These are phyloP conservation scores for Pichia scutulata DNA, from an alignment of 805 yeast genomes.

Conservation along the genomic window DNA sequence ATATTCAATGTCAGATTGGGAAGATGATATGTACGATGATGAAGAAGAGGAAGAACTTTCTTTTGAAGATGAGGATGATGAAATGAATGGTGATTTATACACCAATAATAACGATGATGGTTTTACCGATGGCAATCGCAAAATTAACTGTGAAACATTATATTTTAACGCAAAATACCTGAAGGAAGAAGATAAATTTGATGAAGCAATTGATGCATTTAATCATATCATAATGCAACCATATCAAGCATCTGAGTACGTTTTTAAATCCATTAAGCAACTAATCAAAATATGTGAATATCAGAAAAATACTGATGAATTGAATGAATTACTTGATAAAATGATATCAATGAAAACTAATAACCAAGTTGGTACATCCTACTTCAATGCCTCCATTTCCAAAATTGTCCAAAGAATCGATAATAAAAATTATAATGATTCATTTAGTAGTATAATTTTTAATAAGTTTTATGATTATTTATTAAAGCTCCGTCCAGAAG, in stretches of 20 bases:
- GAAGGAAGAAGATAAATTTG: constrained; percentile 25
- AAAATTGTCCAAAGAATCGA: constrained; percentile 26
- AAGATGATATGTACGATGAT: constrained; percentile 31
- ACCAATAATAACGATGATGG: constrained; percentile 11
- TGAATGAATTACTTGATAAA: constrained; percentile 12
- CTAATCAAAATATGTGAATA: constrained; percentile 24
- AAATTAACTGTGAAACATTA: constrained; percentile 19
- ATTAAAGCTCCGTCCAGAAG: background rate
- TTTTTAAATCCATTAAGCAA: constrained; percentile 29
- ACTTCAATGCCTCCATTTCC: constrained; percentile 26
- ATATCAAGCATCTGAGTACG: constrained; percentile 13
- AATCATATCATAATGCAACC: constrained; percentile 13
- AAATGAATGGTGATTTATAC: constrained; percentile 13
- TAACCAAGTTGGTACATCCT: constrained; percentile 13
- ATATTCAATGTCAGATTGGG: constrained; percentile 30
- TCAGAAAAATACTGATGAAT: constrained; percentile 10
- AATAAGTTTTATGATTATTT: constrained; percentile 16
- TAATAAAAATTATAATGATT: constrained; percentile 11
- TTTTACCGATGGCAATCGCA: background rate
- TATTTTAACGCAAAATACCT: constrained; percentile 29
- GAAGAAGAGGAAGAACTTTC: background rate
- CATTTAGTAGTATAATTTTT: constrained; percentile 18
- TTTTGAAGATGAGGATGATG: constrained; percentile 17
- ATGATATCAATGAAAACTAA: constrained; percentile 16
- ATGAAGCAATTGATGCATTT: constrained; percentile 22